Evolutionary conservation across 352 stramenopile genomes (phyloP), one percentile per base, ranked within the genome.

Genomic region (Thalassiosira hispida): DNA sequence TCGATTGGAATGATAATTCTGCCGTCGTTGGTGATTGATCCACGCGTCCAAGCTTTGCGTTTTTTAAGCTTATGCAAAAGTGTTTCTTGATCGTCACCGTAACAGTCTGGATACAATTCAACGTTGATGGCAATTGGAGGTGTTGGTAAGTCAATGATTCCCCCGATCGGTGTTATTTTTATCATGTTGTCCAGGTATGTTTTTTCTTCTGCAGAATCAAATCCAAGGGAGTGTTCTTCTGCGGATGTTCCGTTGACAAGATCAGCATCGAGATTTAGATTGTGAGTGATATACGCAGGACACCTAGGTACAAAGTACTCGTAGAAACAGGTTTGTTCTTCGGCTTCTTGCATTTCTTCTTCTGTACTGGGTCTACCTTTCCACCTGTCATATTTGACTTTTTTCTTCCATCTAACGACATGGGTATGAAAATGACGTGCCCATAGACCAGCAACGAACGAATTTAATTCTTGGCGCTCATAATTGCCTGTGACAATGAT

Each of bases 401-500:
- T 20, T 40, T 31, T 40, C 49, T 64, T 71, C 69, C 57, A 78
- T 55, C 57, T 38, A 46, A 78, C n/a, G 9, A 71, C 47, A 57
- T 78, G 69, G 6, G 57, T 78, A 7, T 65, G 23, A 16, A 49
- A 70, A 65, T 57, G 31, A 29, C 55, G 2, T 35, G 59, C 69
- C 69, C 69, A 78, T 31, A 71, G 12, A 20, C 9, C 27, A 16
- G 46, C 69, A 14, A 57, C 14, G 1, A 71, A 71, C 7, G 31
- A 33, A 44, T 78, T 78, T 0, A 78, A 12, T 65, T 71, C 49
- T 7, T 71, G 57, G 0, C 69, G 60, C 59, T 78, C 47, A 14
- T 78, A 71, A 47, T 78, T 78, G 3, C 69, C 69, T 20, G 69
- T 71, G n/a, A 78, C 57, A 59, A 71, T 63, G 8, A 71, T 78